Evolutionary conservation across 2,329 filamentous ascomycete genomes (phyloP).

Genomic region (Elsinoe arachidis): DNA sequence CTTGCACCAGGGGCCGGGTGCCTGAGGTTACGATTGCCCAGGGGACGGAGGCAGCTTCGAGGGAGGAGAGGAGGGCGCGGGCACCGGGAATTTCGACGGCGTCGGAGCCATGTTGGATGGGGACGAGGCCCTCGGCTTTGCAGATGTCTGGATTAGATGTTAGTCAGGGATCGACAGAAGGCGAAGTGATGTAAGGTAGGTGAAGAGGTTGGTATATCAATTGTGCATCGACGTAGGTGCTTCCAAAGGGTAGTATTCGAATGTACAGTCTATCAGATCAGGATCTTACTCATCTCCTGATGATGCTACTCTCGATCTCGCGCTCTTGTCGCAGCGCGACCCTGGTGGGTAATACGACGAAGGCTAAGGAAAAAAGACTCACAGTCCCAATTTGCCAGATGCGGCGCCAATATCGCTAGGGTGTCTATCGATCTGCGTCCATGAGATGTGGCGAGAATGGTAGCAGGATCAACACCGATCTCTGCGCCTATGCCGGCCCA

Average conservation of each 20-base stretch:
- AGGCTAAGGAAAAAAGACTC: slow-evolving; percentile 33
- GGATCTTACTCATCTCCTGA: too few species aligned
- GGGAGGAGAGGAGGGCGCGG: slow-evolving; percentile 44
- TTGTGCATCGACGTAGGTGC: too few species aligned
- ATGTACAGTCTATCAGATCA: too few species aligned
- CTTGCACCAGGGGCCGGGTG: slow-evolving; percentile 39
- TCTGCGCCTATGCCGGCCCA: slow-evolving; percentile 72
- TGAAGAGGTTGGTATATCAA: background rate
- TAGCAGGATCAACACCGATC: slow-evolving; percentile 72
- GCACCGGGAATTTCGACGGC: slow-evolving; percentile 82
- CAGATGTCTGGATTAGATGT: slow-evolving; percentile 54
- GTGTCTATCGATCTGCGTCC: slow-evolving; percentile 84
- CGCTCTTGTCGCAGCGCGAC: too few species aligned
- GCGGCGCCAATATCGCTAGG: slow-evolving; percentile 66
- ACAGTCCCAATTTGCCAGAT: slow-evolving; percentile 92
- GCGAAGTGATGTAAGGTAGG: background rate
- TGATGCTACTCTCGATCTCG: too few species aligned
- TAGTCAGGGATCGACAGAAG: background rate
- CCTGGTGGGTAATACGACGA: too few species aligned
- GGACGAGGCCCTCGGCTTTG: slow-evolving; percentile 68
- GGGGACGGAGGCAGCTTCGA: slow-evolving; percentile 54
- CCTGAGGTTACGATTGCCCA: slow-evolving; percentile 71
- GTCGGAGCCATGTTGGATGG: slow-evolving; percentile 64
- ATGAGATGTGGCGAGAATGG: slow-evolving; percentile 85
- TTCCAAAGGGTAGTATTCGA: too few species aligned